A percentile compares a stretch with the other conserved stretches of the same genome.
phyloP scores from a whole-genome alignment of 306 rosid species.

The Luffa acutangula region DNA sequence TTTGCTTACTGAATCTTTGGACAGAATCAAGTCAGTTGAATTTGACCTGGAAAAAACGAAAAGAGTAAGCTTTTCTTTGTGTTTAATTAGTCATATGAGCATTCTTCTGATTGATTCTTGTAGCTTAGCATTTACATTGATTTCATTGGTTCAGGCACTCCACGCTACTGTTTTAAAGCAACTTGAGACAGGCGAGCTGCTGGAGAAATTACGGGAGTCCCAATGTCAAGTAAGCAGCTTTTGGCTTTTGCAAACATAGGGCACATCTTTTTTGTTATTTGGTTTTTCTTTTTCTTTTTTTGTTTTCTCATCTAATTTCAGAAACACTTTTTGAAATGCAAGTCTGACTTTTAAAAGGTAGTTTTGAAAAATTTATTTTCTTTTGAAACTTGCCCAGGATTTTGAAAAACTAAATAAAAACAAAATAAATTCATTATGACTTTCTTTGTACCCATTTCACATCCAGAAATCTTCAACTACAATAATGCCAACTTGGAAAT shows the following conservation, averaged over 20 bases:
- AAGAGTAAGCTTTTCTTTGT: constrained; percentile 42
- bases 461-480: not conserved
- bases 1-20: constrained; percentile 73
- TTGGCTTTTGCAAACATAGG: not conserved
- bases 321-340: not conserved
- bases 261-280: not conserved
- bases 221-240: constrained; percentile 51
- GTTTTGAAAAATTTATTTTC: not conserved
- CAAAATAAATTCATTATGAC: not conserved
- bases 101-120: not conserved
- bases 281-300: not conserved
- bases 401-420: constrained; percentile 1
- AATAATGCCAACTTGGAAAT: not conserved
- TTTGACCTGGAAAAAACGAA: constrained; percentile 85
- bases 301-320: not conserved
- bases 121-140: not conserved
- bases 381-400: not conserved
- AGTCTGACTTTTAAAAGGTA: not conserved
- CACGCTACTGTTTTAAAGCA: constrained; percentile 67
- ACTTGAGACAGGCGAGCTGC: constrained; percentile 57
- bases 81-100: constrained; percentile 1
- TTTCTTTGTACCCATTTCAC: not conserved
- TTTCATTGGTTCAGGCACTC: constrained; percentile 39
- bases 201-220: constrained; percentile 56
- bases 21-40: constrained; percentile 84